These are phyloP conservation scores for Lodderomyces pseudojiufengensis DNA, from an alignment of 1,139 yeast genomes.

Conservation along the genomic window DNA sequence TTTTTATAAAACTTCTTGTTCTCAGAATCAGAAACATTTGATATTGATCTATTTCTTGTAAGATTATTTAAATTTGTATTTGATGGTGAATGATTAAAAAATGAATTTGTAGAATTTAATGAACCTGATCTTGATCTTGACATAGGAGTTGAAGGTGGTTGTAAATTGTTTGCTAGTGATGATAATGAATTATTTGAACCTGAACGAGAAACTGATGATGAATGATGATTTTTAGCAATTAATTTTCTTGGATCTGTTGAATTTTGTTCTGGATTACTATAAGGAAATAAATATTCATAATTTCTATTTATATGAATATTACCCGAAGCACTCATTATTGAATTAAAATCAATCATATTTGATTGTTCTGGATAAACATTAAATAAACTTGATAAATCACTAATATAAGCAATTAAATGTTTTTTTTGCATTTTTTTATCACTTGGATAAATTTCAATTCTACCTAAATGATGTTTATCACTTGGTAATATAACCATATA, in stretches of 20 bases:
- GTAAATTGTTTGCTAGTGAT: slow-evolving; percentile 13
- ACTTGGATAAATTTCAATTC: slow-evolving; percentile 47
- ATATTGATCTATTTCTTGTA: slow-evolving; percentile 11
- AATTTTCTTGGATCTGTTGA: slow-evolving; percentile 11
- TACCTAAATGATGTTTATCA: slow-evolving; percentile 38
- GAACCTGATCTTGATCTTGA: slow-evolving; percentile 23
- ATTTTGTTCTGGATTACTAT: slow-evolving; percentile 6
- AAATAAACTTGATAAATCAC: slow-evolving; percentile 38
- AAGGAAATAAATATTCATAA: slow-evolving; percentile 29
- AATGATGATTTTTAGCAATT: slow-evolving; percentile 10
- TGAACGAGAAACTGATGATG: slow-evolving; percentile 2
- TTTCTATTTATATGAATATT: slow-evolving; percentile 45
- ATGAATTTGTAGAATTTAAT: slow-evolving; percentile 22
- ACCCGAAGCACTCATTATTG: slow-evolving; percentile 51
- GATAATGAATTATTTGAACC: slow-evolving; percentile 15
- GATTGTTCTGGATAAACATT: slow-evolving; percentile 56
- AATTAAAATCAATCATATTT: slow-evolving; percentile 49
- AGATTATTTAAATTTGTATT: not conserved
- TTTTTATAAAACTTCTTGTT: slow-evolving; percentile 6
- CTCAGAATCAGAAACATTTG: slow-evolving; percentile 9
- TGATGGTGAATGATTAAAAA: slow-evolving; percentile 25
- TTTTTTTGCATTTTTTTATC: slow-evolving; percentile 42
- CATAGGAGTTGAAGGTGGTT: slow-evolving; percentile 8
- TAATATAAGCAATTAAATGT: slow-evolving; percentile 43
- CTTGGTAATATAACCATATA: slow-evolving; percentile 44